Base-by-base conservation (phyloP, 306 rosid species). In the Begonia fuchsioides region DNA sequence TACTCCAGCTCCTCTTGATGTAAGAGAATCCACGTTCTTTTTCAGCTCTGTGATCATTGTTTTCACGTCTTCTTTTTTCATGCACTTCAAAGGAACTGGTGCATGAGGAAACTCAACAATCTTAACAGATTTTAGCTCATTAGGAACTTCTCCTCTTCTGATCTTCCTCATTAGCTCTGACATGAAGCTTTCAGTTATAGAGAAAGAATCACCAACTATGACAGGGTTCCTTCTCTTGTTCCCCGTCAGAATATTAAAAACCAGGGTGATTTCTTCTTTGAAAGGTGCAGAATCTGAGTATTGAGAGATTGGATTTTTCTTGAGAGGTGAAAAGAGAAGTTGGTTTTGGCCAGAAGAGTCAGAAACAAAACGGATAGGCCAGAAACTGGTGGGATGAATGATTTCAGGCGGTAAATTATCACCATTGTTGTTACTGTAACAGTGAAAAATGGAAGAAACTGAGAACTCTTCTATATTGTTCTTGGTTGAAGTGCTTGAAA, bases 401-500 rank as follows among this genome's bases (percentile, higher is more conserved):
- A 53, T 49, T 16, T 64, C 73, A 43, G 71, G 43, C 9, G 76
- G 59, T 49, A 83, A 72, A 26, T 26, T 26, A 26, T 26, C 35
- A 20, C 93, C 87, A 1, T 78, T 53, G 60, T 56, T 69, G 9
- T 58, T 64, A 54, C 35, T 26, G 35, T 72, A 74, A 67, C 76
- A 80, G 54, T 72, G 81, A 32, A 76, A 81, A 54, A 79, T 76
- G 43, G 94, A 76, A 26, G 81, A 65, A 11, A 54, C 45, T 11
- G 78, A 59, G 32, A 64, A 50, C 44, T 90, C 82, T 17, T 84
- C 85, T 6, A 90, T 44, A 46, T 73, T 81, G 76, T 39, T 71
- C 65, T 92, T 92, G 18, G 86, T 87, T 41, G 70, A 67, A 41
- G 80, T 74, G 51, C 99, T 92, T 0, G 94, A 82, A 55, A 82